Percentiles rank a stretch among this genome's conserved stretches.
Evolutionary conservation across 352 stramenopile genomes (phyloP).

Genomic region (Pythium myriotylum): DNA sequence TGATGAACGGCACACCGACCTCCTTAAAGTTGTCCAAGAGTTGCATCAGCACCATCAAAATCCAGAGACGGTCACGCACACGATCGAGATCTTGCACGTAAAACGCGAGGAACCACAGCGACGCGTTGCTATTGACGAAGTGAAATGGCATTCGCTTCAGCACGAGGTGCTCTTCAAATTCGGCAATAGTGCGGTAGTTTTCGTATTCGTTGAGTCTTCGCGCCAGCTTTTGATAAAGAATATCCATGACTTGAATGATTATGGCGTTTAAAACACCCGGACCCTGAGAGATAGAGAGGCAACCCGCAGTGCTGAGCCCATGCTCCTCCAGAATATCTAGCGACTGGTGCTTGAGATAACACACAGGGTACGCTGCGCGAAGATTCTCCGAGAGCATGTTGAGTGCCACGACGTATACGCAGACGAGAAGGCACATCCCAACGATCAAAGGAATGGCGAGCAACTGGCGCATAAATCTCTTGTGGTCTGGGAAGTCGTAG

Average conservation of each 20-base stretch:
- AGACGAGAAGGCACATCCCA: conserved; percentile 60
- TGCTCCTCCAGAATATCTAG: conserved; percentile 1
- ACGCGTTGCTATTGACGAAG: conserved; percentile 78
- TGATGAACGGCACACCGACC: conserved; percentile 51
- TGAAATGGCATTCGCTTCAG: conserved; percentile 78
- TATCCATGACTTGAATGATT: conserved; percentile 67
- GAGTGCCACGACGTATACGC: conserved; percentile 54
- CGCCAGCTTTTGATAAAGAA: conserved; percentile 65
- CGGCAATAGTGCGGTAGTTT: conserved; percentile 67
- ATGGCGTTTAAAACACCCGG: conserved; percentile 66
- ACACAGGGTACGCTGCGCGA: conserved; percentile 38
- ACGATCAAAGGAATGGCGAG: conserved; percentile 55
- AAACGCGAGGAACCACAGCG: conserved; percentile 70
- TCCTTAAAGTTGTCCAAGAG: conserved; percentile 76
- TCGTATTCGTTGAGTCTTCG: conserved; percentile 70
- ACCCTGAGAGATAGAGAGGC: conserved; percentile 48
- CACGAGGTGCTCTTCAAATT: conserved; percentile 73
- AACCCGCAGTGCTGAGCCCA: conserved; percentile 33
- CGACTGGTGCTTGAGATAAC: conserved; percentile 28
- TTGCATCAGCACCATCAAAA: conserved; percentile 67
- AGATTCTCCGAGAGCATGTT: conserved; percentile 63
- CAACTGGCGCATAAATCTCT: conserved; percentile 52
- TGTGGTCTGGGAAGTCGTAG: conserved; percentile 64
- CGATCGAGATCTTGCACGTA: conserved; percentile 56
- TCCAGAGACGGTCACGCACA: conserved; percentile 66